A percentile compares a stretch with the other conserved stretches of the same genome.
Conservation (phyloP, 2,329 filamentous ascomycete genomes). For the Chrysoporthe deuterocubensis region DNA sequence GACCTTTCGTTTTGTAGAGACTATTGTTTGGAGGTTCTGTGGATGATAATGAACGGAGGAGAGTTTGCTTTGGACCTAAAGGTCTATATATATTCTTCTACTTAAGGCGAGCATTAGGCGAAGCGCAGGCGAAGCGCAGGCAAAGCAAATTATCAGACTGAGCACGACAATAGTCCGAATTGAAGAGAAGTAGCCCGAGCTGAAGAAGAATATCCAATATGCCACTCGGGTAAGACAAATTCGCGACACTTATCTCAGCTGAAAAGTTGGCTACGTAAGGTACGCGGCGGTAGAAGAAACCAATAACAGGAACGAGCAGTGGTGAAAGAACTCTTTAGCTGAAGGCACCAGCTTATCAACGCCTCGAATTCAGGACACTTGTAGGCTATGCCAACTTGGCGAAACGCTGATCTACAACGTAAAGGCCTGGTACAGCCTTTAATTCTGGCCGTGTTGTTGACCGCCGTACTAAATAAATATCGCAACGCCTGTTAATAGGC, state of each 20-base stretch:
- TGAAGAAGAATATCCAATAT: not conserved
- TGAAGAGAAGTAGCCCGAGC: not conserved
- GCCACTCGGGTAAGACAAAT: not conserved
- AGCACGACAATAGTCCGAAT: not conserved
- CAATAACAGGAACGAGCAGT: not conserved
- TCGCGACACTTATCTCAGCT: not conserved
- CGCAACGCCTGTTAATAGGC: not conserved
- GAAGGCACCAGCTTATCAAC: not conserved
- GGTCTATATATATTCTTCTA: not conserved
- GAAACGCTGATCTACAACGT: no score
- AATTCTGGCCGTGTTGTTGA: no score
- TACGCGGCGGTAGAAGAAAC: not conserved
- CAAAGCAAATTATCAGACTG: not conserved
- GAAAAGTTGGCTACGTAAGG: not conserved
- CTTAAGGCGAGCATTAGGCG: not conserved
- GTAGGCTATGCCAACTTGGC: not conserved
- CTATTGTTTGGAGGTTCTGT: not conserved
- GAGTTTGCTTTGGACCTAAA: not conserved
- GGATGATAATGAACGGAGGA: not conserved
- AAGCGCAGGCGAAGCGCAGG: no score
- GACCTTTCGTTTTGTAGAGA: not conserved
- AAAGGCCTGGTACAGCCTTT: no score
- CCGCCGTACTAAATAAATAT: not conserved
- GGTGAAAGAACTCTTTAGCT: not conserved
- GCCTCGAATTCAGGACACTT: not conserved